These are phyloP conservation scores for Metschnikowia kunwiensis DNA, from an alignment of 805 yeast genomes.

Conservation along the genomic window DNA sequence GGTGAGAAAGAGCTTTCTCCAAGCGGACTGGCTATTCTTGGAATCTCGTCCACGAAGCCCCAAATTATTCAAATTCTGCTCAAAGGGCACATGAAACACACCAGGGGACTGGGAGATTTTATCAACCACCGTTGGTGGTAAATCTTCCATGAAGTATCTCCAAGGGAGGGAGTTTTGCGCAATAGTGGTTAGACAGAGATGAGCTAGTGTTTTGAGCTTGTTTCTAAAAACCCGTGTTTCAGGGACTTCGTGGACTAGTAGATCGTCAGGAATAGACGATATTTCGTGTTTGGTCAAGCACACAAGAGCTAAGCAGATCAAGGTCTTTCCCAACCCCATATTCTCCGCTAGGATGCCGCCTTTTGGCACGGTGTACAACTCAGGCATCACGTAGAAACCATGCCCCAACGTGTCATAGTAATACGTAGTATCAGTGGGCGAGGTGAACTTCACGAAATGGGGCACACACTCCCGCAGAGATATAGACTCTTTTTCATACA, in stretches of 20 bases:
- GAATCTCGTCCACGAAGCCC: slow-evolving; percentile 17
- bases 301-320: slow-evolving; percentile 55
- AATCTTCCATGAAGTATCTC: slow-evolving; percentile 43
- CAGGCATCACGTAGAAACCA: slow-evolving; percentile 36
- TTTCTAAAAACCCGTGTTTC: background rate
- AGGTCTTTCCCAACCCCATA: slow-evolving; percentile 67
- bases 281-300: slow-evolving; percentile 53
- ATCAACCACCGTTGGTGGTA: slow-evolving; percentile 44
- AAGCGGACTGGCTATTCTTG: slow-evolving; percentile 7
- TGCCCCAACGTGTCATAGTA: slow-evolving; percentile 37
- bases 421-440: slow-evolving; percentile 22
- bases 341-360: slow-evolving; percentile 67
- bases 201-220: slow-evolving; percentile 22
- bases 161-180: slow-evolving; percentile 54
- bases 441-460: slow-evolving; percentile 25
- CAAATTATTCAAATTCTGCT: slow-evolving; percentile 18
- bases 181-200: slow-evolving; percentile 43
- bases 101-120: slow-evolving; percentile 43
- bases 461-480: slow-evolving; percentile 35
- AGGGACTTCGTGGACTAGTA: slow-evolving; percentile 19
- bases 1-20: slow-evolving; percentile 39
- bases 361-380: slow-evolving; percentile 44
- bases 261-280: slow-evolving; percentile 41
- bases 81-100: slow-evolving; percentile 35
- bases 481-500: slow-evolving; percentile 51